Evolutionary conservation across 2,329 filamentous ascomycete genomes (phyloP).

Genomic region (Ascochyta viciae-villosae): DNA sequence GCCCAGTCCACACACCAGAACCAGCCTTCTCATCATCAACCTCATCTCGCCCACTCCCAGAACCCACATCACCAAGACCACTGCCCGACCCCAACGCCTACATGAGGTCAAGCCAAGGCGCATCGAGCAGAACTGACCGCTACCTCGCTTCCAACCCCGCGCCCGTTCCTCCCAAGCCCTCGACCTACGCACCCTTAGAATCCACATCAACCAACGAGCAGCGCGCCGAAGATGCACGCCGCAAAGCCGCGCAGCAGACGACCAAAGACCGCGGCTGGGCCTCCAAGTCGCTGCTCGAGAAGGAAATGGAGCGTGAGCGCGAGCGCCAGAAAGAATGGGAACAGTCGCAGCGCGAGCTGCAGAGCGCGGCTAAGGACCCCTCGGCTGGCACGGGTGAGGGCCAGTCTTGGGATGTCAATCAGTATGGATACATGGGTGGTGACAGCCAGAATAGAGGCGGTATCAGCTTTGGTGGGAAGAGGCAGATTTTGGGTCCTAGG

Average conservation of each 20-base stretch:
- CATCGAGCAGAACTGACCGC: constrained; percentile 60
- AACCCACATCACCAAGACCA: constrained; percentile 42
- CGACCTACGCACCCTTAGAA: constrained; percentile 56
- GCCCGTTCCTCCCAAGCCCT: constrained; percentile 54
- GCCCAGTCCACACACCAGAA: constrained; percentile 38
- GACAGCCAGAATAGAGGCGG: constrained; percentile 75
- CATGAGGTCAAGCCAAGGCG: constrained; percentile 22
- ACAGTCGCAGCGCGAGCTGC: constrained; percentile 71
- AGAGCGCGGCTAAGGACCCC: constrained; percentile 60
- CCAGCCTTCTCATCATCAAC: constrained; percentile 25
- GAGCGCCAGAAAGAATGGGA: constrained; percentile 83
- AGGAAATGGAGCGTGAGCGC: constrained; percentile 81
- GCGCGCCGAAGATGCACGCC: constrained; percentile 67
- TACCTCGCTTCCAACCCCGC: constrained; percentile 64
- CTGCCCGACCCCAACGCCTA: constrained; percentile 45
- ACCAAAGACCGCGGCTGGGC: constrained; percentile 70
- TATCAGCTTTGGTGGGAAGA: constrained; percentile 68
- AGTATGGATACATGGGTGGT: constrained; percentile 79
- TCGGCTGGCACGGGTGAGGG: constrained; percentile 72
- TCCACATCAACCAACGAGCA: constrained; percentile 66
- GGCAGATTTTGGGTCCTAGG: constrained; percentile 81
- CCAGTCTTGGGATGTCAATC: constrained; percentile 76
- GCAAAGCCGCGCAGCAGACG: constrained; percentile 64
- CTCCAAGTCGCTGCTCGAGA: constrained; percentile 74
- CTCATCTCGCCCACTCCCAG: constrained; percentile 37